Evolutionary conservation across 208 protist genomes (phyloP), one percentile per base, ranked within the genome.

Genomic region (Phytomonas sp.): DNA sequence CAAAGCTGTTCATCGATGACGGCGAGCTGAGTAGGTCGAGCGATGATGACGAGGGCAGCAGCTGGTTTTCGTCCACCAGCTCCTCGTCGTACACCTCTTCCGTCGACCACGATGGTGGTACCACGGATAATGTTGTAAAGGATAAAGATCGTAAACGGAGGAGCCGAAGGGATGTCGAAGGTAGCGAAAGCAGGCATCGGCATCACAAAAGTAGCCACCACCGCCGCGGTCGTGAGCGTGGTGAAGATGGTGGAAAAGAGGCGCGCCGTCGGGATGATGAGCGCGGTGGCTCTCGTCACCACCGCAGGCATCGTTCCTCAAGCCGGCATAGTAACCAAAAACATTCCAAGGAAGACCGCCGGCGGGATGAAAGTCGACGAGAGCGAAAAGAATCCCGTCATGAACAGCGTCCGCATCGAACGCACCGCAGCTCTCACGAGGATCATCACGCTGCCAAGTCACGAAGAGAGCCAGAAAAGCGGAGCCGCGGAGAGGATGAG

Each of bases 1-100:
- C 73, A 56, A 72, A 77, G 32, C 15, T 81, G 8, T 71, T 81
- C 31, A 33, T 78, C 37, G 73, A 56, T 17, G 74, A 74, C 34
- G 74, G 65, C 26, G 68, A 76, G 20, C 40, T 64, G 11, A 37
- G 66, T 64, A 51, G 34, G 26, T 69, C 72, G 0, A 65, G 28
- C 34, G 72, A 73, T 17, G 67, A 67, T 26, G 73, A 75, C 34
- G 76, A 78, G 31, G 67, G 51, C 11, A 59, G 63, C 13, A 63
- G 62, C 67, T 76, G 67, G 67, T 71, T 65, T 3, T 74, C 76
- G 6, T 60, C 67, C 23, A 56, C 67, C n/a, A 67, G 67, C 29
- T 82, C 76, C 4, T 77, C 75, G 0, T 72, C 51, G 1, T 33
- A 51, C 0, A 30, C 59, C 66, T 61, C n/a, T 46, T 65, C 46